Conservation (phyloP, 1,284 basidiomycete species). For the Puccinia polysora region DNA sequence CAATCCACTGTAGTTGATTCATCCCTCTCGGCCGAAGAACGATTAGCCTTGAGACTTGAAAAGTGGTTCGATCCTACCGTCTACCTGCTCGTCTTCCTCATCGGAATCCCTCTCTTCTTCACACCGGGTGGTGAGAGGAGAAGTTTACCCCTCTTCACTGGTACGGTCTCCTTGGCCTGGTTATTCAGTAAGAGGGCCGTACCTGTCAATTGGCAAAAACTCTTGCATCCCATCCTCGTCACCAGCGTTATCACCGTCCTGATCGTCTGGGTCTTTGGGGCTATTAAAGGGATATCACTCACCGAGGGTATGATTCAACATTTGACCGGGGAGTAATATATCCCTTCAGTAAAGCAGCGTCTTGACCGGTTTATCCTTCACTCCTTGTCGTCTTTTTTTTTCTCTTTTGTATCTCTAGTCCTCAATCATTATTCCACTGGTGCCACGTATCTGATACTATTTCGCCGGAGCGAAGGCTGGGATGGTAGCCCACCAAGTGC, state of each 20-base stretch:
- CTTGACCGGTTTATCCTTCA: not conserved
- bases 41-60: slow-evolving; percentile 9
- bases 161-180: slow-evolving; percentile 35
- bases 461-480: slow-evolving; percentile 22
- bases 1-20: not conserved
- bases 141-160: slow-evolving; percentile 30
- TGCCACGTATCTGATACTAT: slow-evolving; percentile 12
- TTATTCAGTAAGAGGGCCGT: slow-evolving; percentile 32
- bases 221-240: slow-evolving; percentile 42
- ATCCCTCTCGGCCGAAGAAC: not conserved
- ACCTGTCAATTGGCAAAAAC: slow-evolving; percentile 6
- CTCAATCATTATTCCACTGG: slow-evolving; percentile 32
- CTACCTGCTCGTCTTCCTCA: slow-evolving; percentile 28
- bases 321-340: not conserved
- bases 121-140: slow-evolving; percentile 31
- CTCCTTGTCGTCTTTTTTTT: not conserved
- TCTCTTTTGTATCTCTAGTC: not conserved
- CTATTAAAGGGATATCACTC: slow-evolving; percentile 25
- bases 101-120: slow-evolving; percentile 36
- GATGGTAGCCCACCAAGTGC: slow-evolving; percentile 24
- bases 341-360: not conserved
- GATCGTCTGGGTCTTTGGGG: slow-evolving; percentile 21
- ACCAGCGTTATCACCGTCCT: slow-evolving; percentile 41
- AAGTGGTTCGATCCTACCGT: slow-evolving; percentile 36
- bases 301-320: slow-evolving; percentile 4